Conservation (phyloP, 371 early-diverging fungal genomes). For the Mucor plumbeus region DNA sequence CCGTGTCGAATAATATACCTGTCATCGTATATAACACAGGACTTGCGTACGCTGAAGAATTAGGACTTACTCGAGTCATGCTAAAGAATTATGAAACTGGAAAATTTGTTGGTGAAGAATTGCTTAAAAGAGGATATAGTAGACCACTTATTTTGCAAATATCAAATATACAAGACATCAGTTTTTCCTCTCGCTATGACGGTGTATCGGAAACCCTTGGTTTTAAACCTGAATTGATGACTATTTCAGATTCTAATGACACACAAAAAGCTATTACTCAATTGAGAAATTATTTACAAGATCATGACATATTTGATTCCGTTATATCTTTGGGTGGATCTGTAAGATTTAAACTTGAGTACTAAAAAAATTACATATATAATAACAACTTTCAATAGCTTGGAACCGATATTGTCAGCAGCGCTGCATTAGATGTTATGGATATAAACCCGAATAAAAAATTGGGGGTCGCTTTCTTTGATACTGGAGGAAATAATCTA, state of each 20-base stretch:
- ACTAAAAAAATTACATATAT: background rate
- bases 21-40: constrained; percentile 55
- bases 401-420: constrained; percentile 7
- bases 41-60: constrained; percentile 33
- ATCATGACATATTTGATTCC: constrained; percentile 25
- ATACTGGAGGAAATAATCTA: constrained; percentile 30
- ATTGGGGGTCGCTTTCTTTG: constrained; percentile 15
- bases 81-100: constrained; percentile 48
- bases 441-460: background rate
- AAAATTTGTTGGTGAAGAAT: constrained; percentile 38
- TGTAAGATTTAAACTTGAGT: constrained; percentile 13
- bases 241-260: background rate
- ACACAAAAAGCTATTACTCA: background rate
- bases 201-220: constrained; percentile 2
- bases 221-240: background rate
- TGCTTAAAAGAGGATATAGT: constrained; percentile 28
- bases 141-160: constrained; percentile 24
- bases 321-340: constrained; percentile 38
- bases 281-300: background rate
- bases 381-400: background rate
- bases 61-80: constrained; percentile 46
- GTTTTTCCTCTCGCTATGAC: constrained; percentile 3
- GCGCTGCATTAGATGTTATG: background rate
- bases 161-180: constrained; percentile 9
- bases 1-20: constrained; percentile 37